phyloP scores from a whole-genome alignment of 257 asterid genomes.

The Schizonepeta tenuifolia region DNA sequence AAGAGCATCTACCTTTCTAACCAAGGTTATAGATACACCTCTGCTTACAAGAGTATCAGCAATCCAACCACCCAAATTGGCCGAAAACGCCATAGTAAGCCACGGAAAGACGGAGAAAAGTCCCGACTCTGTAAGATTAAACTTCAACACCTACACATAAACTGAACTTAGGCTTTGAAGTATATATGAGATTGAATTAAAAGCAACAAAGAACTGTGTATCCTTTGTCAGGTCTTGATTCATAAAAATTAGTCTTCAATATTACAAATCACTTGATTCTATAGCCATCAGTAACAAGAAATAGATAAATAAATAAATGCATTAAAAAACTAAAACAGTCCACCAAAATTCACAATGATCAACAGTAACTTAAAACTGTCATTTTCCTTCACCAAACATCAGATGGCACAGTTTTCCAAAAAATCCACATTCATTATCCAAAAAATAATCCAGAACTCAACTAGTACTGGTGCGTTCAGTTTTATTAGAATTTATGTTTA shows the following conservation, averaged over 20 bases:
- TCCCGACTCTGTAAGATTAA: conserved; percentile 82
- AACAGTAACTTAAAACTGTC: background rate
- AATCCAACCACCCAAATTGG: conserved; percentile 92
- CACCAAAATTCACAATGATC: background rate
- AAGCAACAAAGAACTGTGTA: background rate
- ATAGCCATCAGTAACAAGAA: background rate
- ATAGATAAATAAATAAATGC: background rate
- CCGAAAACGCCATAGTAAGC: conserved; percentile 90
- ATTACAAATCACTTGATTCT: background rate
- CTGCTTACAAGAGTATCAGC: conserved; percentile 86
- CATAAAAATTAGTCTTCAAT: background rate
- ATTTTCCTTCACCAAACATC: too few species aligned
- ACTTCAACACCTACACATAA: conserved; percentile 74
- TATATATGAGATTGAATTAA: background rate
- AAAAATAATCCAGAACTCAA: too few species aligned
- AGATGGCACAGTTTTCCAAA: too few species aligned
- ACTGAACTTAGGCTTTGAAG: conserved; percentile 7
- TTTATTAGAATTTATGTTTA: too few species aligned
- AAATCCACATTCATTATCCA: too few species aligned
- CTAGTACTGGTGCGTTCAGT: too few species aligned
- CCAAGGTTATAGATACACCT: conserved; percentile 78
- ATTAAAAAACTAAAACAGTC: background rate
- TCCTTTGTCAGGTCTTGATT: background rate
- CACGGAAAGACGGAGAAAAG: conserved; percentile 78
- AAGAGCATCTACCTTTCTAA: conserved; percentile 64